Conservation (phyloP, 805 yeast genomes). For the Metschnikowia drakensbergensis region DNA sequence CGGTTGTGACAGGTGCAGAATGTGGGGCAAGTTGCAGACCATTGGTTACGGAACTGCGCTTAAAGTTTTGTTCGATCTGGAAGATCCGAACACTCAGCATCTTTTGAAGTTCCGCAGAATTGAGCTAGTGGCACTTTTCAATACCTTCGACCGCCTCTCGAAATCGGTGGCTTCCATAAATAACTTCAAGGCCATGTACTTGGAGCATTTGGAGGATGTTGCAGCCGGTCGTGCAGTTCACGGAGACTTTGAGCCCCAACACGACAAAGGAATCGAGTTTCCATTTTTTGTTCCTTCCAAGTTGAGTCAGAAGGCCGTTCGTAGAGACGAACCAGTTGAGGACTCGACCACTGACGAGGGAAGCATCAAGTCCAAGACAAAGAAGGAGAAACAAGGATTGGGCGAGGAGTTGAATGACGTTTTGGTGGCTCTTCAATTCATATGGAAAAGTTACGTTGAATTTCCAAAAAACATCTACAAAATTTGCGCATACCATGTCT, state of each 20-base stretch:
- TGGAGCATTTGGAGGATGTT: slow-evolving; percentile 39
- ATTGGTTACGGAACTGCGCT: slow-evolving; percentile 97
- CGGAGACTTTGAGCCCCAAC: slow-evolving; percentile 38
- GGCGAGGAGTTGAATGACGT: slow-evolving; percentile 51
- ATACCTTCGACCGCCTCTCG: slow-evolving; percentile 89
- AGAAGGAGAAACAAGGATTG: slow-evolving; percentile 12
- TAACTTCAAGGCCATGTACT: slow-evolving; percentile 59
- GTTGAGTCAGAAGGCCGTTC: background rate
- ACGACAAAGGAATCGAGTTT: slow-evolving; percentile 34
- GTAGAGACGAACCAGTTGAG: background rate
- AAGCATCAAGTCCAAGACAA: slow-evolving; percentile 5
- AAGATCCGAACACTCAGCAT: slow-evolving; percentile 47
- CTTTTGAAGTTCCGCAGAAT: slow-evolving; percentile 64
- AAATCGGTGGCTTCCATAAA: slow-evolving; percentile 75
- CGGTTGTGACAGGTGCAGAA: slow-evolving; percentile 94
- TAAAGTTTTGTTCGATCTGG: slow-evolving; percentile 79
- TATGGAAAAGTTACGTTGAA: slow-evolving; percentile 59
- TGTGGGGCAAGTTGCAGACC: slow-evolving; percentile 98
- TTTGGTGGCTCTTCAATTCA: slow-evolving; percentile 57
- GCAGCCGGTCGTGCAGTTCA: slow-evolving; percentile 35
- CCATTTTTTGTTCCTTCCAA: slow-evolving; percentile 29
- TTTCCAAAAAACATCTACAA: slow-evolving; percentile 64
- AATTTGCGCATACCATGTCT: slow-evolving; percentile 44
- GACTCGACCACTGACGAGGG: slow-evolving; percentile 7
- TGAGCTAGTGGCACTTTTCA: slow-evolving; percentile 85